Evolutionary conservation across 108 stramenopile species (phyloP).

Genomic region (Nannochloropsis gaditana): DNA sequence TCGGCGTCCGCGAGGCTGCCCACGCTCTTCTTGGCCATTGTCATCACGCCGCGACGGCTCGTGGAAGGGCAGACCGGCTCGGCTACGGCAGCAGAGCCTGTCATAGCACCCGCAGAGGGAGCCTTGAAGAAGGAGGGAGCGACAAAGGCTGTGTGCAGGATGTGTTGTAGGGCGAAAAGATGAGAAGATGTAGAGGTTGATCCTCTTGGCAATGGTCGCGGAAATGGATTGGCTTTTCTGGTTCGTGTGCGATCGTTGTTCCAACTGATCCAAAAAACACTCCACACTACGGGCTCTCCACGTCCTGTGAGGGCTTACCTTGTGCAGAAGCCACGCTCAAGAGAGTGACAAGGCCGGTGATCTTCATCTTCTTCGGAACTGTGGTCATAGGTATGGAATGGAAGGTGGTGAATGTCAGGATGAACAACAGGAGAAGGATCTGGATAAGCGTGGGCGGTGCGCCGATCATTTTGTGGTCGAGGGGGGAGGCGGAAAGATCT

Average conservation of each 20-base stretch:
- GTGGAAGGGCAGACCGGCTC: not conserved
- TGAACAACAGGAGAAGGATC: not conserved
- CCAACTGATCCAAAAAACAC: not conserved
- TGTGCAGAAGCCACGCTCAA: not conserved
- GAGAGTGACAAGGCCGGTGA: conserved; percentile 16
- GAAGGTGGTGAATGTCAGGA: not conserved
- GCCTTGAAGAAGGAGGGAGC: not conserved
- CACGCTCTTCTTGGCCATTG: conserved; percentile 78
- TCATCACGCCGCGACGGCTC: not conserved
- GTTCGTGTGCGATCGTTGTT: not conserved
- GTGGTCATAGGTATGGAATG: not conserved
- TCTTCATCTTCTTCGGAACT: not conserved
- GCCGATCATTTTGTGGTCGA: too few species aligned
- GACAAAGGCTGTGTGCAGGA: not conserved
- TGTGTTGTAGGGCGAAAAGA: not conserved
- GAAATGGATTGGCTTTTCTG: not conserved
- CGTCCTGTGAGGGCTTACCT: not conserved
- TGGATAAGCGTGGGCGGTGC: not conserved
- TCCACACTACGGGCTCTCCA: not conserved
- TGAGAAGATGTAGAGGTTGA: not conserved
- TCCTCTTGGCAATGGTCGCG: not conserved
- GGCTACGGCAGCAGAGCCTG: not conserved
- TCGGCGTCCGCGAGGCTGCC: conserved; percentile 79
- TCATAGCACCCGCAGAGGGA: not conserved
- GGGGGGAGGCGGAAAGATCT: too few species aligned